Evolutionary conservation across 768 basidiomycete species (phyloP).

Genomic region (Leccinum variicolor): DNA sequence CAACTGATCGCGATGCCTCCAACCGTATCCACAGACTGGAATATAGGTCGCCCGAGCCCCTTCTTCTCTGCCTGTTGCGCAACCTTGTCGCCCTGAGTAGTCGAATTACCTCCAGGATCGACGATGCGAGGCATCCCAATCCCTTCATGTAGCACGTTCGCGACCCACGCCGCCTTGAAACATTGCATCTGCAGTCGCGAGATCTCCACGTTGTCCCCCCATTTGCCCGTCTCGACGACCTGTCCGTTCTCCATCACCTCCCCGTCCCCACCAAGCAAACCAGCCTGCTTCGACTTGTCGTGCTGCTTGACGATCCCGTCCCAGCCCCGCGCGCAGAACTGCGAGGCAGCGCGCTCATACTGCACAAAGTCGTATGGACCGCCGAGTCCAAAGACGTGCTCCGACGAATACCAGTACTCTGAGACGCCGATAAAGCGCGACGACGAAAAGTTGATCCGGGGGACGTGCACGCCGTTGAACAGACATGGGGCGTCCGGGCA

Average conservation of each 20-base stretch:
- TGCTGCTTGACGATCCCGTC: constrained; percentile 67
- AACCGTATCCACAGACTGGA: constrained; percentile 92
- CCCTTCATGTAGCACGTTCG: constrained; percentile 94
- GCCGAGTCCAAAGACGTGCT: constrained; percentile 92
- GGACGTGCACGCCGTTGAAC: constrained; percentile 93
- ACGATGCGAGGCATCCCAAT: constrained; percentile 91
- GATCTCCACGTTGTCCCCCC: constrained; percentile 74
- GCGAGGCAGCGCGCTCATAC: constrained; percentile 88
- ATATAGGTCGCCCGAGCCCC: constrained; percentile 77
- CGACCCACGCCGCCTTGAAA: constrained; percentile 99
- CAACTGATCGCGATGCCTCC: constrained; percentile 93
- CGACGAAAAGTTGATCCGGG: constrained; percentile 89
- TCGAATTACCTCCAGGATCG: constrained; percentile 77
- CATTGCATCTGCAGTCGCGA: constrained; percentile 94
- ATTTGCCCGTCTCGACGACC: constrained; percentile 61
- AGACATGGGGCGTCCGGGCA: constrained; percentile 86
- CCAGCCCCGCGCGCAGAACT: constrained; percentile 86
- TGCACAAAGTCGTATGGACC: constrained; percentile 95
- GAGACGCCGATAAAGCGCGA: constrained; percentile 96
- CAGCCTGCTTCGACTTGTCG: constrained; percentile 45
- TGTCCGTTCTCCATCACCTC: constrained; percentile 59
- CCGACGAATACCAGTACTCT: constrained; percentile 99
- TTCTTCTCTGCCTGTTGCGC: constrained; percentile 75
- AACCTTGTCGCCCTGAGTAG: constrained; percentile 67
- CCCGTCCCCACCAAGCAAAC: constrained; percentile 56